Percentiles rank a stretch among this genome's conserved stretches.
These are phyloP conservation scores for Macrocybe gigantea DNA, from an alignment of 768 basidiomycete genomes.

Conservation along the genomic window DNA sequence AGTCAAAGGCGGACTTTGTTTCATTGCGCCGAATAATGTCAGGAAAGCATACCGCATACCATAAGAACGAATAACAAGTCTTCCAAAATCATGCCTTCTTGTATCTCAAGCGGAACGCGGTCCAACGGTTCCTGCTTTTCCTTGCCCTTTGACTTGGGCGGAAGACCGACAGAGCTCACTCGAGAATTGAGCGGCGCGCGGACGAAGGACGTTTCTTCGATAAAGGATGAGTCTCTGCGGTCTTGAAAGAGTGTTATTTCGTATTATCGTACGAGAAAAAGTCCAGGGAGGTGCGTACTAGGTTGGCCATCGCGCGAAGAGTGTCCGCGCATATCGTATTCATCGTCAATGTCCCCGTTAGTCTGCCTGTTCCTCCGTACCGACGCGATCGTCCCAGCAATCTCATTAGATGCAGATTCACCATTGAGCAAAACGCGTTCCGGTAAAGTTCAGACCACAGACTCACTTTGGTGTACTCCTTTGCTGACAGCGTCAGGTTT, in stretches of 20 bases:
- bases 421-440: neutral
- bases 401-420: slow-evolving; percentile 30
- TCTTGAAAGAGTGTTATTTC: slow-evolving; percentile 21
- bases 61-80: slow-evolving; percentile 91
- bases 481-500: slow-evolving; percentile 65
- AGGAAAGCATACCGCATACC: slow-evolving; percentile 46
- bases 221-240: slow-evolving; percentile 70
- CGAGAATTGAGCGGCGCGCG: slow-evolving; percentile 90
- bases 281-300: slow-evolving; percentile 21
- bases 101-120: slow-evolving; percentile 78
- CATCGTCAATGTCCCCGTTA: slow-evolving; percentile 48
- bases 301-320: slow-evolving; percentile 37
- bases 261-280: neutral
- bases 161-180: slow-evolving; percentile 43
- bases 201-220: slow-evolving; percentile 84
- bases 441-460: neutral
- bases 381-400: slow-evolving; percentile 80
- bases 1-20: neutral
- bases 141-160: slow-evolving; percentile 60
- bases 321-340: slow-evolving; percentile 30
- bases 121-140: slow-evolving; percentile 60
- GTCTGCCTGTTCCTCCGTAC: slow-evolving; percentile 58
- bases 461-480: slow-evolving; percentile 67
- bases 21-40: neutral
- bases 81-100: slow-evolving; percentile 90